Conservation (phyloP, 306 rosid genomes). For the Prunus dulcis region DNA sequence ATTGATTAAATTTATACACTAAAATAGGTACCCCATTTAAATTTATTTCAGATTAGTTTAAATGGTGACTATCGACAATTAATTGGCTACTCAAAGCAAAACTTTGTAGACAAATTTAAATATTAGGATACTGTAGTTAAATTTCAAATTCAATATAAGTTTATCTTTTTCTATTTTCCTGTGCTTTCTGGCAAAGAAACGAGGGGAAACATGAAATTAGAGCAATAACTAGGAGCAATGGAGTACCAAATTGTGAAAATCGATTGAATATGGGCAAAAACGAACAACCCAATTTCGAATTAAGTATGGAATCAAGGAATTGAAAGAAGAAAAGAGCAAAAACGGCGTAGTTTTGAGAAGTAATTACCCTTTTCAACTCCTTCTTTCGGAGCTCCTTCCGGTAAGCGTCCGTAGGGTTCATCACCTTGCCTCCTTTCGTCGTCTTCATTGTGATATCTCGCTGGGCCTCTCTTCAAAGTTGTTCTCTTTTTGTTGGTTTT, state of each 20-base stretch:
- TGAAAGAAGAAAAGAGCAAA: not conserved
- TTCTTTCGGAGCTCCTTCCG: conserved; percentile 96
- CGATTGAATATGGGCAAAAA: not conserved
- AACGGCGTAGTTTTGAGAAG: not conserved
- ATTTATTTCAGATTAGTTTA: not conserved
- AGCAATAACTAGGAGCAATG: not conserved
- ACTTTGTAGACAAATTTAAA: not conserved
- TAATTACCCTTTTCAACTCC: conserved; percentile 83
- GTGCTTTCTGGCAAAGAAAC: not conserved
- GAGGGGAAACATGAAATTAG: not conserved
- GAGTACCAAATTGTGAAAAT: not conserved
- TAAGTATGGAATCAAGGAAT: not conserved
- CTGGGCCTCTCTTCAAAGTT: conserved; percentile 7
- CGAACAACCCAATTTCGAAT: not conserved
- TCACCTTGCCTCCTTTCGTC: conserved; percentile 91
- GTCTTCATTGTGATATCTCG: conserved; percentile 61
- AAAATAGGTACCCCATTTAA: not conserved
- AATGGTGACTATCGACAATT: not conserved
- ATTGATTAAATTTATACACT: not conserved
- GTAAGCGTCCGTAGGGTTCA: conserved; percentile 96
- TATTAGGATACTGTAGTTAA: not conserved
- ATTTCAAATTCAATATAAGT: not conserved
- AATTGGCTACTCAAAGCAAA: not conserved
- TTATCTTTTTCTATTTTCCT: not conserved
- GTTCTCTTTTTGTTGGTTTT: not conserved